Evolutionary conservation across 345 rosid genomes (phyloP).

Genomic region (Adansonia digitata): DNA sequence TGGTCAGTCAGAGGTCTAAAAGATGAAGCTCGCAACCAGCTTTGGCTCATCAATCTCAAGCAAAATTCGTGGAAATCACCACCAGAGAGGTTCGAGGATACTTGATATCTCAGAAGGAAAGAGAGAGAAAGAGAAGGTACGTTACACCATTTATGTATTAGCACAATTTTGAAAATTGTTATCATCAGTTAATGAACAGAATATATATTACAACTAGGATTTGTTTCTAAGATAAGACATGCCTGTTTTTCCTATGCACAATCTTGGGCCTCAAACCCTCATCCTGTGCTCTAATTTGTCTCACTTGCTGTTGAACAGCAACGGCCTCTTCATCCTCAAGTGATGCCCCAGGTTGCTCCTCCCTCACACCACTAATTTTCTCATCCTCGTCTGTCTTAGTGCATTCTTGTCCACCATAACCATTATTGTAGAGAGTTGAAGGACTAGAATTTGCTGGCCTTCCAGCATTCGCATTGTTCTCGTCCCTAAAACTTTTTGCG

Average conservation of each 20-base stretch:
- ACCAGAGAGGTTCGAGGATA: neutral
- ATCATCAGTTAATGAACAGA: constrained; percentile 14
- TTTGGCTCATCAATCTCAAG: constrained; percentile 3
- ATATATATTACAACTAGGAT: neutral
- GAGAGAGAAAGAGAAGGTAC: neutral
- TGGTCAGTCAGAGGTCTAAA: neutral
- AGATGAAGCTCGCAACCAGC: neutral
- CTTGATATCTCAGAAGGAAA: neutral
- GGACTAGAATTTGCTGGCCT: constrained; percentile 68
- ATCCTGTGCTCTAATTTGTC: constrained; percentile 94
- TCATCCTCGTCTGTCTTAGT: constrained; percentile 58
- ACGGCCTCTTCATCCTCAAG: constrained; percentile 94
- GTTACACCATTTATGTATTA: neutral
- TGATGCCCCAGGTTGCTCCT: constrained; percentile 62
- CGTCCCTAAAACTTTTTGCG: constrained; percentile 68
- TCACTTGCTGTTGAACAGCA: constrained; percentile 95
- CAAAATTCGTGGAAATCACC: neutral
- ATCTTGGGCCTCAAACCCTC: constrained; percentile 96
- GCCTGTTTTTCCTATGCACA: constrained; percentile 98
- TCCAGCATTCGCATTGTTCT: constrained; percentile 43
- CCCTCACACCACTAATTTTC: constrained; percentile 43
- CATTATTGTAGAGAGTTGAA: constrained; percentile 61
- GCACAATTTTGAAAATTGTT: neutral
- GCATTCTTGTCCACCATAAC: constrained; percentile 50
- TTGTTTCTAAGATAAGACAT: constrained; percentile 23